Percentiles rank a stretch among this genome's conserved stretches.
phyloP scores from a whole-genome alignment of 495 filamentous ascomycete species.

The Talaromyces liani region DNA sequence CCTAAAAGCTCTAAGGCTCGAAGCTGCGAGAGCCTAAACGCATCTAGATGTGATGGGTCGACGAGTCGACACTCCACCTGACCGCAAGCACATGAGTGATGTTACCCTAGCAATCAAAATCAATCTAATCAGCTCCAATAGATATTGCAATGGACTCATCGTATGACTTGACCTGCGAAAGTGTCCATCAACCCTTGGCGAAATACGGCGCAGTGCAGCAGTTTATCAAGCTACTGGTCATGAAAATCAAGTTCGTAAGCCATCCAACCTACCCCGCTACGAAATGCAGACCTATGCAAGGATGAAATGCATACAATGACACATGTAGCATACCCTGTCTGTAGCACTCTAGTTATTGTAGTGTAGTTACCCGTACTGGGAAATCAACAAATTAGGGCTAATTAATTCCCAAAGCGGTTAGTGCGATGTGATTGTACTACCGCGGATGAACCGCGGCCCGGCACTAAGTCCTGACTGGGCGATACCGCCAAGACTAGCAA shows the following conservation, averaged over 20 bases:
- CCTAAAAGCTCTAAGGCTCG: not conserved
- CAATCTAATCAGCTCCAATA: not conserved
- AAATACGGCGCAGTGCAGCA: not conserved
- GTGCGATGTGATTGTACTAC: not conserved
- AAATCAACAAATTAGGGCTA: constrained; percentile 1
- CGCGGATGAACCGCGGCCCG: not conserved
- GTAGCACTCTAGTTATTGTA: not conserved
- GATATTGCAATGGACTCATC: not conserved
- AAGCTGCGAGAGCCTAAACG: not conserved
- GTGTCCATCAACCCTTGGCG: not conserved
- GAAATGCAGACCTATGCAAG: not conserved
- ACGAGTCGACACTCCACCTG: not conserved
- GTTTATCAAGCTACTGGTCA: not conserved
- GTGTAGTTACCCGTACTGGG: not conserved
- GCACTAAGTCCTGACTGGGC: not conserved
- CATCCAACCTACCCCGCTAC: not conserved
- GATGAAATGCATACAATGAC: not conserved
- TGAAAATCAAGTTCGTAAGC: not conserved
- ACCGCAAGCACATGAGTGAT: not conserved
- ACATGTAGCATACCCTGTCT: not conserved
- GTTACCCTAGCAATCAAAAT: not conserved
- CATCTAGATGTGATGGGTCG: not conserved
- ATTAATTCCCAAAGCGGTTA: not conserved
- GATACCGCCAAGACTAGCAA: not conserved
- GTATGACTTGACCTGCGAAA: not conserved